A percentile compares a stretch with the other conserved stretches of the same genome.
Evolutionary conservation across 805 yeast genomes (phyloP).

Genomic region (Ogataea nitratoaversa): DNA sequence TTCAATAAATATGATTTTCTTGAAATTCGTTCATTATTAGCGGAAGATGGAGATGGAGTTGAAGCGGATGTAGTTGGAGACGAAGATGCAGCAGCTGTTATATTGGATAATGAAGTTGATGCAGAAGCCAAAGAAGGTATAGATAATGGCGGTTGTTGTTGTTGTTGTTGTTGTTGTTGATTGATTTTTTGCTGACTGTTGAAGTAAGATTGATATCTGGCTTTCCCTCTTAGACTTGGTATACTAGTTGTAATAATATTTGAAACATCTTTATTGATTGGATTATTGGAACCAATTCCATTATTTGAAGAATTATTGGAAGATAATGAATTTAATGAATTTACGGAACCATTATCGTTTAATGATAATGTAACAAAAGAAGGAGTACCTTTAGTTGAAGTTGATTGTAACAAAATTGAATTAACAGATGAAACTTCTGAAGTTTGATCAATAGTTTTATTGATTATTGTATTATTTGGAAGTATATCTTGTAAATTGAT

Average conservation of each 20-base stretch:
- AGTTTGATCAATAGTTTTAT: constrained; percentile 7
- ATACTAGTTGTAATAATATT: constrained; percentile 21
- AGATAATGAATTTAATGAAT: constrained; percentile 24
- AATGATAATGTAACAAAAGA: constrained; percentile 14
- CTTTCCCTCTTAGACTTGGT: constrained; percentile 25
- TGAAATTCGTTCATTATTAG: background rate
- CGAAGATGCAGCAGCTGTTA: background rate
- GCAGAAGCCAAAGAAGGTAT: background rate
- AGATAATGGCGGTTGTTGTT: constrained; percentile 5
- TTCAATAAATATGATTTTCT: background rate
- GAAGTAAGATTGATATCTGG: constrained; percentile 31
- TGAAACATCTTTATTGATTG: constrained; percentile 12
- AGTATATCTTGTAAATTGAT: constrained; percentile 5
- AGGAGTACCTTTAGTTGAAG: constrained; percentile 15
- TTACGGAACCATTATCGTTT: constrained; percentile 22
- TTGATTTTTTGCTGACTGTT: constrained; percentile 19
- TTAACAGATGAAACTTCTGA: constrained; percentile 21
- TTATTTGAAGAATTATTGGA: constrained; percentile 18
- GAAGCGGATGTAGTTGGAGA: background rate
- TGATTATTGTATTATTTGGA: constrained; percentile 3
- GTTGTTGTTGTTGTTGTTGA: constrained; percentile 15
- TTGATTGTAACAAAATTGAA: constrained; percentile 9
- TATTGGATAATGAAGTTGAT: background rate
- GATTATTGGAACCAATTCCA: background rate
- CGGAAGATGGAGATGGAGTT: background rate